Evolutionary conservation across 2,329 filamentous ascomycete species (phyloP), one percentile per base, ranked within the genome.

Genomic region (Cucurbitaria berberidis): DNA sequence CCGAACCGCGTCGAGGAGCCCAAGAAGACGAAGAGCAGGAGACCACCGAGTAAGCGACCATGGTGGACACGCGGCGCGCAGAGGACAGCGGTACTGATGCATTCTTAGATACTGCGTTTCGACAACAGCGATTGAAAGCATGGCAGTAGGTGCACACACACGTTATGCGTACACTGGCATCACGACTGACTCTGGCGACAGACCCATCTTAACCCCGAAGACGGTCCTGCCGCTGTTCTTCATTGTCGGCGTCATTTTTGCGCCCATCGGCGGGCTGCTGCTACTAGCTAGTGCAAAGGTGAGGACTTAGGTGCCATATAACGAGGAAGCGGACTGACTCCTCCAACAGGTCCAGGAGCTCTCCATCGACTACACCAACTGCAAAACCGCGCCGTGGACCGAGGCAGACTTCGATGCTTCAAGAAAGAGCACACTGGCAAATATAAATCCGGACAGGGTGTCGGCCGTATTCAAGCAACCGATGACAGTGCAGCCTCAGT

Each of bases 51-150:
- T 96, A 77, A 76, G 84, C 73, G 56, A 38, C 16, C 57, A 41
- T 34, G 16, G 41, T 32, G 40, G 18, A 53, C 48, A 43, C 42
- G 18, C 34, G 30, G 52, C 46, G 55, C 51, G 48, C 53, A 27
- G 26, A 47, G n/a, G 38, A 45, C 34, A 22, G 41, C 30, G 24
- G 51, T 60, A 53, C 65, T 74, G 59, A 74, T 45, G 21, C 39
- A 18, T 24, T 16, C 27, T 9, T 70, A 96, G 91, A 98, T 80
- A 98, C 93, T 54, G 95, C 95, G 10, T 99, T 98, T 75, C 86
- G 95, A 68, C 95, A 99, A 75, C 95, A 99, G 78, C 88, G 95
- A 73, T 80, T 99, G 76, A 97, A 98, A 80, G 95, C 95, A 80
- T 99, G 95, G 95, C 95, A 99, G 89, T 96, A 82, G 78, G 91